Conservation (phyloP, 1,284 basidiomycete species). For the Blastosporella zonata region DNA sequence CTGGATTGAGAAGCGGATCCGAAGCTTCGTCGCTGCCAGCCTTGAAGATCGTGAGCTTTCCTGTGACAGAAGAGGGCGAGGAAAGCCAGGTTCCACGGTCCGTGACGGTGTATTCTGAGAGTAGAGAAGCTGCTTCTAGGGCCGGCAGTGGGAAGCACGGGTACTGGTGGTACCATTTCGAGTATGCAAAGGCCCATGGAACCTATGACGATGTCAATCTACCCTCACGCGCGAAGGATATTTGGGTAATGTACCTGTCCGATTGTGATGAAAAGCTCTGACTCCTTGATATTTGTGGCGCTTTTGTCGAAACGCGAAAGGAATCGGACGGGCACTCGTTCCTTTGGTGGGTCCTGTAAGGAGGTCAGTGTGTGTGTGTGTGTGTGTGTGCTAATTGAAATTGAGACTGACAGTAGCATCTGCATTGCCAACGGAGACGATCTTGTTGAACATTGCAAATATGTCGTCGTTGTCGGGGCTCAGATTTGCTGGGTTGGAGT, state of each 20-base stretch:
- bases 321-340: conserved; percentile 41
- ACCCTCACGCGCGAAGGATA: conserved; percentile 29
- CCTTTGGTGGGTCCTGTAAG: conserved; percentile 25
- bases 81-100: conserved; percentile 45
- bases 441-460: conserved; percentile 40
- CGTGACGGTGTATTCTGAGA: conserved; percentile 50
- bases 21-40: conserved; percentile 26
- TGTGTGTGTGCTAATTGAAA: conserved; percentile 49
- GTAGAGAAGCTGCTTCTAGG: conserved; percentile 40
- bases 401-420: conserved; percentile 33
- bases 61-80: conserved; percentile 38
- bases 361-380: conserved; percentile 51
- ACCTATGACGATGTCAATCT: conserved; percentile 32
- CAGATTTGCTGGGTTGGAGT: conserved; percentile 33
- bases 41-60: conserved; percentile 37
- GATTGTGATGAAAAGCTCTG: conserved; percentile 42
- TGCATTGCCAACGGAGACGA: conserved; percentile 37
- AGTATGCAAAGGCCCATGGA: conserved; percentile 48
- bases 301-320: conserved; percentile 51
- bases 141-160: conserved; percentile 45
- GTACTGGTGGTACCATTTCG: conserved; percentile 55
- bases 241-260: conserved; percentile 37
- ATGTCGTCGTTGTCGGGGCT: conserved; percentile 29
- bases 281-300: conserved; percentile 55
- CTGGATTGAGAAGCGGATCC: conserved; percentile 43